Evolutionary conservation across 768 basidiomycete species (phyloP), one percentile per base, ranked within the genome.

Genomic region (Kwoniella dejecticola): DNA sequence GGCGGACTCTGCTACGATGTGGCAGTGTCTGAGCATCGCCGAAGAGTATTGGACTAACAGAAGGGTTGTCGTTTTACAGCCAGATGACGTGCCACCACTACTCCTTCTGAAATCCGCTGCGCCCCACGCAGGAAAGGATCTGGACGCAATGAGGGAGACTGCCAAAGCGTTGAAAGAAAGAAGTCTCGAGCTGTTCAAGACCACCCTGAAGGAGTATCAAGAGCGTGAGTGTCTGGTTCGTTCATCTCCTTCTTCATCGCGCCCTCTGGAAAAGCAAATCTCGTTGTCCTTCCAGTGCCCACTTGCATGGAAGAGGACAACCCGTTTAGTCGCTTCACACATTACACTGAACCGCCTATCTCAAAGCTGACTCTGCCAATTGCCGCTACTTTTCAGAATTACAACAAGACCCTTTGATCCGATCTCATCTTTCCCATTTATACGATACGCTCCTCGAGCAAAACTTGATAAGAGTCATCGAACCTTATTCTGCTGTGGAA

Each of bases 361-460:
- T 38, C 36, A 8, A 8, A 38, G 8, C 13, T 52, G 19, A 41
- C 12, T 27, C 4, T 57, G 7, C 41, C 21, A 5, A 27, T 33
- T 30, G 21, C n/a, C n/a, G n/a, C n/a, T n/a, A n/a, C n/a, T n/a
- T n/a, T n/a, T n/a, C 67, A 95, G 95, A 98, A 76, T 85, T 99
- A 19, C 92, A 92, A 4, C 91, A 91, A 19, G 95, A 99, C 80
- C 89, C 89, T 0, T 93, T 94, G 4, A 96, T 98, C 77, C 88
- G 93, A 49, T 91, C 91, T 10, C 95, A 99, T 75, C 87, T 99
- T 27, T 87, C 92, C 0, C 88, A 90, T 10, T 81, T 99, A 24
- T 99, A 98, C 79, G 96, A 99, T 76, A 97, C 92, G 2, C 83
- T 99, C 1, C 85, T 99, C 10, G 90, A 96, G 75, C 95, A 98